Base-by-base conservation (phyloP, 441 rosid genomes). In the Bocquillonia castaneifolia region DNA sequence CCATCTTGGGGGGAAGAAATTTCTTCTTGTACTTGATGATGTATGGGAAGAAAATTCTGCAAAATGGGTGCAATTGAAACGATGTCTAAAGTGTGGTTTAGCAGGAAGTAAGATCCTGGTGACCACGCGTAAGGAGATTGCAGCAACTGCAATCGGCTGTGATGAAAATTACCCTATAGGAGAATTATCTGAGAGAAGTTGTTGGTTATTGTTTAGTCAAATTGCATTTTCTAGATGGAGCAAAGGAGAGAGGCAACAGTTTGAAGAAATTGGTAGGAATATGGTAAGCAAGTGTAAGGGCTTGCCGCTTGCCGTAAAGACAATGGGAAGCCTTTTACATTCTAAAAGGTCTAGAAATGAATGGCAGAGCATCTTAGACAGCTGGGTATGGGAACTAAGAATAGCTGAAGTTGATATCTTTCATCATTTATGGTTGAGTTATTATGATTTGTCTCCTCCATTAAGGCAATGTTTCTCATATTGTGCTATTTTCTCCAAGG, bases 21-120 rank as follows among this genome's bases (percentile, higher is more conserved):
- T 51, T 18, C 22, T 73, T 23, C 67, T 73, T 15, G 76, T 67
- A 1, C 44, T 73, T 5, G 77, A 74, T 62, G 70, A 68, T 68
- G 70, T 74, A 26, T 69, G 78, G 78, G 29, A 34, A 6, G 60
- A 64, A 8, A 67, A 62, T 50, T 23, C 22, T 5, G 15, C 9
- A 10, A 44, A 74, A 28, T 59, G 73, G 74, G 63, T 40, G 14
- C 48, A 20, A 9, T 18, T 69, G 2, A 64, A 4, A 42, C 1
- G 22, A 20, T 26, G 60, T 2, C 56, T 69, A 18, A 39, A 6
- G 10, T 15, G 39, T n/a, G 65, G 56, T 50, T 52, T 57, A 12
- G 20, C 18, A 1, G 70, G 77, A 23, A 68, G 77, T 42, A 61
- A 29, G 26, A 34, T 74, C 37, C 12, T 74, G 34, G 69, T 72